Evolutionary conservation across 495 filamentous ascomycete genomes (phyloP).

Genomic region (Penicillium crystallinum): DNA sequence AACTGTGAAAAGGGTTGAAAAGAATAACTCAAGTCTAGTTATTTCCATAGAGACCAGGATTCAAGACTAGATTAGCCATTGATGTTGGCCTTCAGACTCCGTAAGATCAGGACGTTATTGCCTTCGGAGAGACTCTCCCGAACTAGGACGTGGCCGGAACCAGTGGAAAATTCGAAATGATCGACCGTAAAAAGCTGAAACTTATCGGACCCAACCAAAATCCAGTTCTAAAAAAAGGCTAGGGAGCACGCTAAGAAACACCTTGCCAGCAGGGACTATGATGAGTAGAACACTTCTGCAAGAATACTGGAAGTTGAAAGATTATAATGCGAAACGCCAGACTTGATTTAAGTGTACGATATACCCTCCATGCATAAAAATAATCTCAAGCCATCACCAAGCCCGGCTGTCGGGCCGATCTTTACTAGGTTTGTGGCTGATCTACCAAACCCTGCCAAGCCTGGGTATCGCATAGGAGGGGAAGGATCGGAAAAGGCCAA

Average conservation of each 20-base stretch:
- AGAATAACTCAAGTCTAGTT: too few relatives aligned
- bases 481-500: constrained; percentile 8
- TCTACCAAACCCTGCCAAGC: constrained; percentile 8
- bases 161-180: constrained; percentile 4
- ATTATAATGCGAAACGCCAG: not conserved
- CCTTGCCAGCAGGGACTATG: not conserved
- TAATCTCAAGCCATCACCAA: not conserved
- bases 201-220: constrained; percentile 1
- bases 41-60: too few relatives aligned
- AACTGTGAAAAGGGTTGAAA: too few relatives aligned
- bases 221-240: not conserved
- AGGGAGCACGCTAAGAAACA: not conserved
- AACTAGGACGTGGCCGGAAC: not conserved
- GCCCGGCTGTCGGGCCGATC: constrained; percentile 5
- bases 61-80: too few relatives aligned
- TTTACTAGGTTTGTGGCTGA: constrained; percentile 6
- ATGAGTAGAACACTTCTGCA: too few relatives aligned
- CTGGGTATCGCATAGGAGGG: constrained; percentile 11
- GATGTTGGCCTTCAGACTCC: too few relatives aligned
- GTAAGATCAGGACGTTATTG: too few relatives aligned
- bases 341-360: too few relatives aligned
- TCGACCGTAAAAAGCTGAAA: constrained; percentile 1
- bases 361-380: constrained; percentile 5
- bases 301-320: not conserved
- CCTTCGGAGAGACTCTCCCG: not conserved